Conservation (phyloP, 352 stramenopile genomes). For the Phytophthora pini region DNA sequence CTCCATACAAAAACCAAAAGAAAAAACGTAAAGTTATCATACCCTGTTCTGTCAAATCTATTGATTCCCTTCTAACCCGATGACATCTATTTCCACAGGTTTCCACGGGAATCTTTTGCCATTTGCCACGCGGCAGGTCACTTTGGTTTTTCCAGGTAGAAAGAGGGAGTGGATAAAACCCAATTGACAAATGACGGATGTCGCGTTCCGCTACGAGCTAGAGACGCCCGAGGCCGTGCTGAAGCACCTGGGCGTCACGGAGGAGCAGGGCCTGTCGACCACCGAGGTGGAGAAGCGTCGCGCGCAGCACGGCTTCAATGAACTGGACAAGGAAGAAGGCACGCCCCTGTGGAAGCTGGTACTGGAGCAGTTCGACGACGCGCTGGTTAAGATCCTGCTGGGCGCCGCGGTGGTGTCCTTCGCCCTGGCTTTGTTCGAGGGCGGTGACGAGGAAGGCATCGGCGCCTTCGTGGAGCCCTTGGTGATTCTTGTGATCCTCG, state of each 20-base stretch:
- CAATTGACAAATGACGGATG: slow-evolving; percentile 28
- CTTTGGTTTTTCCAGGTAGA: slow-evolving; percentile 23
- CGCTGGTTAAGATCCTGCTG: slow-evolving; percentile 98
- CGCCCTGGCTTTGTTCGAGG: slow-evolving; percentile 94
- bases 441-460: slow-evolving; percentile 83
- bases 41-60: neutral
- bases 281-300: slow-evolving; percentile 66
- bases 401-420: slow-evolving; percentile 95
- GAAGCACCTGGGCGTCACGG: slow-evolving; percentile 75
- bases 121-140: slow-evolving; percentile 31
- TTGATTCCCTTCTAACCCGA: slow-evolving; percentile 10
- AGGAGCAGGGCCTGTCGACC: slow-evolving; percentile 59
- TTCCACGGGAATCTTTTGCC: slow-evolving; percentile 16
- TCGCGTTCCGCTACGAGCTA: slow-evolving; percentile 55
- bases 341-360: slow-evolving; percentile 95
- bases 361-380: slow-evolving; percentile 99
- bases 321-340: slow-evolving; percentile 90
- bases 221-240: slow-evolving; percentile 81
- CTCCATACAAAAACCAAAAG: neutral
- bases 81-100: slow-evolving; percentile 12
- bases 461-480: slow-evolving; percentile 96
- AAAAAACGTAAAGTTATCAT: too few species aligned
- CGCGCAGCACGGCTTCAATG: slow-evolving; percentile 80
- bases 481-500: slow-evolving; percentile 97
- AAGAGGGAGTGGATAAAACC: slow-evolving; percentile 6